A percentile compares a stretch with the other conserved stretches of the same genome.
Conservation (phyloP, 345 rosid genomes). For the Raphanus sativus region DNA sequence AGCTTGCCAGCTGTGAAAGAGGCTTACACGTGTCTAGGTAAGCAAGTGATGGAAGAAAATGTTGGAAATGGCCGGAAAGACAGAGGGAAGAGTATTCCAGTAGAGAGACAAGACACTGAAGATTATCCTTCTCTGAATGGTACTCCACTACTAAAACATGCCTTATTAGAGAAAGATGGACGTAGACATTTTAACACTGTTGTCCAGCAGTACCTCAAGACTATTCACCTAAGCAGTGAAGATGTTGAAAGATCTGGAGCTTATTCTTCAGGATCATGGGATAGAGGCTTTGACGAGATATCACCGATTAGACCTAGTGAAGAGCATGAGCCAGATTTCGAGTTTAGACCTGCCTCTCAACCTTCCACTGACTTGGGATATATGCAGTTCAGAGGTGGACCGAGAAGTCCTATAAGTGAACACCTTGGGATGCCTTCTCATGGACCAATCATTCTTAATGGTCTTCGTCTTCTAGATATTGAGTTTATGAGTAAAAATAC, state of each 20-base stretch:
- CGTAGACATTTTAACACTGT: not conserved
- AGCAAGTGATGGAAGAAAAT: not conserved
- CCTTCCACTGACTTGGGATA: not conserved
- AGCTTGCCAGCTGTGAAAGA: not conserved
- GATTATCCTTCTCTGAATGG: not conserved
- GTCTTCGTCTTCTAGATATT: slow-evolving; percentile 49
- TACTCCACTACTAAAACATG: not conserved
- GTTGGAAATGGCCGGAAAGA: too few species aligned
- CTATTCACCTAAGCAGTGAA: too few species aligned
- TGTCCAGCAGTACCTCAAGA: not conserved
- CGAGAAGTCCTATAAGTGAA: too few species aligned
- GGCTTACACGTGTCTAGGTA: not conserved
- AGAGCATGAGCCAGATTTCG: not conserved
- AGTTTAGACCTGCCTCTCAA: not conserved
- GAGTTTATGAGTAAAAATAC: slow-evolving; percentile 50
- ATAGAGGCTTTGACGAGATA: not conserved
- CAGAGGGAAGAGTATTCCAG: too few species aligned
- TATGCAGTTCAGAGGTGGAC: not conserved
- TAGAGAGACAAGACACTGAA: not conserved
- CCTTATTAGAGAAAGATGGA: not conserved
- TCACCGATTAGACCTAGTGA: not conserved
- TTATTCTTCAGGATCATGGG: not conserved
- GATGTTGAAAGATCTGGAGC: not conserved
- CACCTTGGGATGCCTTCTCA: too few species aligned
- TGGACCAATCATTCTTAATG: not conserved